Evolutionary conservation across 768 basidiomycete species (phyloP), one percentile per base, ranked within the genome.

Genomic region (Calocybe gangraenosa): DNA sequence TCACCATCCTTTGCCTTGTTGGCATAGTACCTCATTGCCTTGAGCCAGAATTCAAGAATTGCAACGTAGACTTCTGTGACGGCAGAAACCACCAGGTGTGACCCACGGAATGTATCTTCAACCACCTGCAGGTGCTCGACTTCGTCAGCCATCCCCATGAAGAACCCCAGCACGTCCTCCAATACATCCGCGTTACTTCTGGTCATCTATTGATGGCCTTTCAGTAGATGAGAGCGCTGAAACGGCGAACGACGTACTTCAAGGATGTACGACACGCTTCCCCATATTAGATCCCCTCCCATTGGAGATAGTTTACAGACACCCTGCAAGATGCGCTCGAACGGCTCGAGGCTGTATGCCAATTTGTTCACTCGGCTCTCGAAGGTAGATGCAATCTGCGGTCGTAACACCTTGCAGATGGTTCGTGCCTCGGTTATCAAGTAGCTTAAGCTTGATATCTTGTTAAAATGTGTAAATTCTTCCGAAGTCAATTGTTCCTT

Each of bases 1-100:
- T 20, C 34, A 18, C 44, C 25, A 6, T 5, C 11, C 11, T 28
- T 28, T n/a, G 17, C 7, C 34, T 18, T 35, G n/a, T 14, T 35
- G 6, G 5, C 25, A 14, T 38, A 37, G 17, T 45, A 45, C 18
- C 37, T 32, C 4, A 45, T 23, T 15, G 44, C 44, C 37, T 45
- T 45, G 3, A 45, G 35, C 44, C 44, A 45, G 20, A 45, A 45
- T 2, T 28, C 19, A 30, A 45, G 44, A 22, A 45, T 37, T 10
- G 36, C 21, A 19, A 38, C 21, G 19, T 45, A 45, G 3, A 45
- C 25, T 17, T 34, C 18, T 28, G 37, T 35, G 15, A 45, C 37
- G 1, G 28, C 44, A 11, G 17, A 11, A 4, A 31, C 18, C 13
- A 45, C 37, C 9, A 45, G 35, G 17, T 34, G 8, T 3, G 14